These are phyloP conservation scores for Teunomyces gatunensis DNA, from an alignment of 805 yeast species.

Conservation along the genomic window DNA sequence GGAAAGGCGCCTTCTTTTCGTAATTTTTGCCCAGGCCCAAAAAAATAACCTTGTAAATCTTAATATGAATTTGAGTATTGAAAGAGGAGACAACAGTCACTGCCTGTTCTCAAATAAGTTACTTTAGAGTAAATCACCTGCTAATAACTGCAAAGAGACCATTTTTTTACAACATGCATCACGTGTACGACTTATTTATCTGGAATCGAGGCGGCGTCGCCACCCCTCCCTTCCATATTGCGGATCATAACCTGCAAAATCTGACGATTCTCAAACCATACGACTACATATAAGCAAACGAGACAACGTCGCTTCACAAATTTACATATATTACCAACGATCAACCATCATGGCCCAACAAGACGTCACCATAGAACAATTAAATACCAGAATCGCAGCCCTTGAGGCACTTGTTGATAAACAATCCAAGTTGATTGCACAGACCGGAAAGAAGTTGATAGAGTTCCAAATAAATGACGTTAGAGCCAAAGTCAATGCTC, in stretches of 20 bases:
- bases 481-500: slow-evolving; percentile 20
- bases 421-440: slow-evolving; percentile 63
- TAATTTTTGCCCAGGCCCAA: too few relatives aligned
- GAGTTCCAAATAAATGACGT: slow-evolving; percentile 62
- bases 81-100: too few relatives aligned
- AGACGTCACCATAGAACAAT: neutral
- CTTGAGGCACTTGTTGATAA: slow-evolving; percentile 56
- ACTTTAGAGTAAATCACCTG: too few relatives aligned
- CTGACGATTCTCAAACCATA: neutral
- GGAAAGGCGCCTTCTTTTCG: too few relatives aligned
- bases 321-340: neutral
- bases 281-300: neutral
- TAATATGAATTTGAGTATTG: too few relatives aligned
- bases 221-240: too few relatives aligned
- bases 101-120: too few relatives aligned
- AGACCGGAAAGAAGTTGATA: slow-evolving; percentile 78
- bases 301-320: neutral
- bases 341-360: neutral
- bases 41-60: too few relatives aligned
- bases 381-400: slow-evolving; percentile 34
- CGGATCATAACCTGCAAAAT: neutral
- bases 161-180: too few relatives aligned
- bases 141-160: too few relatives aligned
- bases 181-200: too few relatives aligned
- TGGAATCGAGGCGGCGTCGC: too few relatives aligned